Conservation (phyloP, 202 grass and related monocot genomes). For the Schoenoplectus triqueter region DNA sequence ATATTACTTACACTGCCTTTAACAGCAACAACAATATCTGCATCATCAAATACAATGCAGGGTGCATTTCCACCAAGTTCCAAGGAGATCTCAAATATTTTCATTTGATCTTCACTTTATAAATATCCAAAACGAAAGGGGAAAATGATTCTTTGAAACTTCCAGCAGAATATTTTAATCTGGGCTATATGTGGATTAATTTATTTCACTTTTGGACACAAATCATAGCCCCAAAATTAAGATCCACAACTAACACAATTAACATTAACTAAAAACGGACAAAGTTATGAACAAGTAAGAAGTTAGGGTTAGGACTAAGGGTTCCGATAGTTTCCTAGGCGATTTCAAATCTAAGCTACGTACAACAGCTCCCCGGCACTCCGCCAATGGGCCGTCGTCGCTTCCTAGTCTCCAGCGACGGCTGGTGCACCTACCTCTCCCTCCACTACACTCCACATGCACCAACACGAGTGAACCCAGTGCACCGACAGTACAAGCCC, state of each 20-base stretch:
- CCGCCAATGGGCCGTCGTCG: no score
- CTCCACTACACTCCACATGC: no score
- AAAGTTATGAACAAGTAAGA: no score
- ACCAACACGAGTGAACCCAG: no score
- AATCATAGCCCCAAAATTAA: not conserved
- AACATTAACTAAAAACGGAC: not conserved
- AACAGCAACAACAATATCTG: slow-evolving; percentile 90
- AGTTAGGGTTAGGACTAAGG: no score
- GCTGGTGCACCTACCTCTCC: no score
- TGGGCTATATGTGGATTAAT: not conserved
- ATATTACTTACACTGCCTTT: slow-evolving; percentile 82
- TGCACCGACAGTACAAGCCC: no score
- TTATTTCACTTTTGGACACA: slow-evolving; percentile 27
- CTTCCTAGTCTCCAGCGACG: no score
- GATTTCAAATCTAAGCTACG: no score
- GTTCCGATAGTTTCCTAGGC: no score
- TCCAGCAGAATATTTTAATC: not conserved
- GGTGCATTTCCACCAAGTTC: slow-evolving; percentile 99
- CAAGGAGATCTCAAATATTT: slow-evolving; percentile 73
- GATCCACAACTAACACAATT: slow-evolving; percentile 1
- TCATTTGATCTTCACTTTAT: slow-evolving; percentile 27
- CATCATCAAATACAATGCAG: slow-evolving; percentile 98
- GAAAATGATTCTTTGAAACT: not conserved
- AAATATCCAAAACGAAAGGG: slow-evolving; percentile 7
- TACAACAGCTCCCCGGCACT: no score